Evolutionary conservation across 2,329 filamentous ascomycete genomes (phyloP).

Genomic region (Colletotrichum liaoningense): DNA sequence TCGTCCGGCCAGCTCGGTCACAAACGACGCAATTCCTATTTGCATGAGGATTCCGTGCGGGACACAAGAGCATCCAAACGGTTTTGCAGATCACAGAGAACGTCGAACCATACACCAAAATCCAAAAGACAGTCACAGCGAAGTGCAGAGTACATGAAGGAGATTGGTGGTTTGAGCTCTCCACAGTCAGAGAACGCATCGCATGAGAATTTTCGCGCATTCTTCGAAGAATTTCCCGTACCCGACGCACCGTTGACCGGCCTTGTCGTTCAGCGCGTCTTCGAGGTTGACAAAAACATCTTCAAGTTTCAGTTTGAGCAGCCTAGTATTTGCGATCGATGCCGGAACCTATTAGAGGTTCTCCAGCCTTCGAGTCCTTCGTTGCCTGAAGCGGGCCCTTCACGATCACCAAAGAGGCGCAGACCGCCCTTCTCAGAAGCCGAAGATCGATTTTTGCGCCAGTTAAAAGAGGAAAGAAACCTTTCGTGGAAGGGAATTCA

Average conservation of each 20-base stretch:
- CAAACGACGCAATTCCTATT: too few species aligned
- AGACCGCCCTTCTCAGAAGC: neutral
- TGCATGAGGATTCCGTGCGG: too few species aligned
- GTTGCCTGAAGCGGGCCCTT: neutral
- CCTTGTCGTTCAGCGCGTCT: neutral
- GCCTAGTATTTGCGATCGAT: neutral
- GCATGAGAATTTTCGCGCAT: conserved; percentile 1
- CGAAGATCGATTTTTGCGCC: neutral
- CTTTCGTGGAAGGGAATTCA: neutral
- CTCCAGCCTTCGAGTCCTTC: neutral
- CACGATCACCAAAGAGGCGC: neutral
- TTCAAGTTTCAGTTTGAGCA: neutral
- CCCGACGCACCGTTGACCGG: neutral
- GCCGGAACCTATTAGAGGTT: neutral
- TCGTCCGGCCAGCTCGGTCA: too few species aligned
- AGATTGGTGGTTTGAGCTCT: too few species aligned
- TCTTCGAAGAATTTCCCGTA: conserved; percentile 3
- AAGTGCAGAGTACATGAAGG: too few species aligned
- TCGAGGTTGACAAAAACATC: neutral
- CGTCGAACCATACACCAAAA: too few species aligned
- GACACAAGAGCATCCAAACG: too few species aligned
- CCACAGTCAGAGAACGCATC: neutral
- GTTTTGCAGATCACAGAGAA: too few species aligned
- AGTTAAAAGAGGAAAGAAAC: neutral
- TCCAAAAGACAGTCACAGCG: too few species aligned